Evolutionary conservation across 2,329 filamentous ascomycete genomes (phyloP).

Genomic region (Xylaria sp.): DNA sequence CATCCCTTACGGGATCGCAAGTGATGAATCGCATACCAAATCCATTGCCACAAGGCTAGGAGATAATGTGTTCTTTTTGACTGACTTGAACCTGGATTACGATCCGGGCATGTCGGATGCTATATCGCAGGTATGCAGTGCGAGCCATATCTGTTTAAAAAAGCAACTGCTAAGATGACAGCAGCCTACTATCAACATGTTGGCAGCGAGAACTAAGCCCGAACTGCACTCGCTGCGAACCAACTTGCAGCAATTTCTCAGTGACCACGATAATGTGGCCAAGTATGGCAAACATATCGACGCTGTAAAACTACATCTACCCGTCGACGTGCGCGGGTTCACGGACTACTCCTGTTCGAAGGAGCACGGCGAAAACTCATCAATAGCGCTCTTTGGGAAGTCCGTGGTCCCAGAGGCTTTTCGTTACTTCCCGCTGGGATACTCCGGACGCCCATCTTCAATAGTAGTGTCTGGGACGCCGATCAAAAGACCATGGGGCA

Average conservation of each 20-base stretch:
- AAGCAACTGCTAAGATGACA: constrained; percentile 25
- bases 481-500: constrained; percentile 43
- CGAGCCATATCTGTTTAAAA: not conserved
- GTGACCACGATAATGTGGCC: constrained; percentile 36
- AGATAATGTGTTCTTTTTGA: constrained; percentile 64
- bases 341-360: constrained; percentile 67
- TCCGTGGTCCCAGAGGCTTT: constrained; percentile 39
- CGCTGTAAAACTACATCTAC: constrained; percentile 62
- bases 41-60: constrained; percentile 62
- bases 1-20: constrained; percentile 65
- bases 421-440: constrained; percentile 38
- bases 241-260: constrained; percentile 39
- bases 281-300: constrained; percentile 49
- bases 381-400: constrained; percentile 46
- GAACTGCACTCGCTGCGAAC: constrained; percentile 38
- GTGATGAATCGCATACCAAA: constrained; percentile 53
- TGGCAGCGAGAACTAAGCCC: constrained; percentile 35
- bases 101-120: constrained; percentile 25
- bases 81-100: constrained; percentile 51
- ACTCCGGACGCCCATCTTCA: constrained; percentile 39
- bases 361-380: constrained; percentile 64
- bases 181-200: constrained; percentile 41
- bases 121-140: constrained; percentile 35
- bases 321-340: constrained; percentile 66
- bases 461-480: constrained; percentile 45